These are phyloP conservation scores for Blastobotrys buckinghamii DNA, from an alignment of 1,139 yeast species.

Conservation along the genomic window DNA sequence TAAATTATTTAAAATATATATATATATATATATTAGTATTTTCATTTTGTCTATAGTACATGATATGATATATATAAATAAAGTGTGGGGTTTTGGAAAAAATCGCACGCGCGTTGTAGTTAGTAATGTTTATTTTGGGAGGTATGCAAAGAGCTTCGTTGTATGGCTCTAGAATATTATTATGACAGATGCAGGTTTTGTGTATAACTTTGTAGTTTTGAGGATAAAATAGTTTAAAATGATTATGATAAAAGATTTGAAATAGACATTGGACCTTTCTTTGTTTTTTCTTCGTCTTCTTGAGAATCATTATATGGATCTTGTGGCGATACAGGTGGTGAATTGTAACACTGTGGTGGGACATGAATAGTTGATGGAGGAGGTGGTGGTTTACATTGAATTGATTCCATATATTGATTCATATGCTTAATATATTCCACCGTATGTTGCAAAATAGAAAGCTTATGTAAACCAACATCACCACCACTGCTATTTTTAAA, in stretches of 20 bases:
- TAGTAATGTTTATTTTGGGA: too few relatives aligned
- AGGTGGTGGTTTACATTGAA: conserved; percentile 4
- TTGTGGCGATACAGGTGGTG: conserved; percentile 10
- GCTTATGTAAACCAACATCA: conserved; percentile 67
- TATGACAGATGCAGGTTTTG: neutral
- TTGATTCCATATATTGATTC: conserved; percentile 35
- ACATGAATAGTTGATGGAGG: conserved; percentile 5
- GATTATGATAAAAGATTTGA: conserved; percentile 5
- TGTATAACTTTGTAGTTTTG: too few relatives aligned
- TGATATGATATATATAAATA: too few relatives aligned
- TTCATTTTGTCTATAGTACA: neutral
- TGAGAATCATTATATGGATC: neutral
- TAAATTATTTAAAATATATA: neutral
- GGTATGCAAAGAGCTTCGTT: too few relatives aligned
- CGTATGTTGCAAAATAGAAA: conserved; percentile 72
- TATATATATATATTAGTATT: conserved; percentile 2
- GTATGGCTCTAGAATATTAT: too few relatives aligned
- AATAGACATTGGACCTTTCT: conserved; percentile 6
- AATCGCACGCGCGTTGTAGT: too few relatives aligned
- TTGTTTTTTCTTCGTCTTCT: neutral
- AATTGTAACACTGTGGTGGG: conserved; percentile 10
- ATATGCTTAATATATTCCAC: conserved; percentile 73
- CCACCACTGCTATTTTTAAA: conserved; percentile 32
- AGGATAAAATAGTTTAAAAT: neutral
- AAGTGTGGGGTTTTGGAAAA: too few relatives aligned